A percentile compares a stretch with the other conserved stretches of the same genome.
Evolutionary conservation across 1,139 yeast species (phyloP).

Genomic region (Candida pseudoviswanathii): DNA sequence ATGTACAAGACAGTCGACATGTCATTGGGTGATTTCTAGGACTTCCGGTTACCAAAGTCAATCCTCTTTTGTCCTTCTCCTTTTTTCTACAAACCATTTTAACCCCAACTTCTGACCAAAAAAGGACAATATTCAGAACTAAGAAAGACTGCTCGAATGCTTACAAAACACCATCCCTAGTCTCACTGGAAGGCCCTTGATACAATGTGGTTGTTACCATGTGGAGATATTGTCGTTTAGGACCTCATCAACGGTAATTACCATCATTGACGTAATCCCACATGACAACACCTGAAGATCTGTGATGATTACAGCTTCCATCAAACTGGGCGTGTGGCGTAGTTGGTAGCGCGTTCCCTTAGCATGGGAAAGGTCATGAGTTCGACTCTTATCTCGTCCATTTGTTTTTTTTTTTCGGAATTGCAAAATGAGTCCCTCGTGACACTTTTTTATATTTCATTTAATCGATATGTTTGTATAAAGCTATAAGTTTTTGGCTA

Average conservation of each 20-base stretch:
- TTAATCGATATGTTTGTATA: background rate
- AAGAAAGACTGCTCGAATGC: background rate
- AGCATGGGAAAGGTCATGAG: constrained; percentile 70
- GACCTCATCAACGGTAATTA: no score
- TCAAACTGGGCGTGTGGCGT: constrained; percentile 61
- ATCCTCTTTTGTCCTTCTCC: background rate
- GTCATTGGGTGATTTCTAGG: no score
- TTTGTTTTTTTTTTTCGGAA: background rate
- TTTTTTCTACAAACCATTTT: background rate
- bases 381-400: constrained; percentile 52
- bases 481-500: constrained; percentile 20
- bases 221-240: no score
- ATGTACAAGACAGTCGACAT: no score
- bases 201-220: no score
- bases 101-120: background rate
- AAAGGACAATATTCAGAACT: background rate
- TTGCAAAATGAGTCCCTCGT: no score
- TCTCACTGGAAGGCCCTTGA: no score
- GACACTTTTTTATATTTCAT: no score
- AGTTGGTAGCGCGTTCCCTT: constrained; percentile 74
- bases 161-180: no score
- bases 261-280: background rate
- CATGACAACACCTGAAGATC: background rate
- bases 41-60: background rate
- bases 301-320: background rate